These are phyloP conservation scores for Colletotrichum eremochloae DNA, from an alignment of 2,329 filamentous ascomycete genomes.

Conservation along the genomic window DNA sequence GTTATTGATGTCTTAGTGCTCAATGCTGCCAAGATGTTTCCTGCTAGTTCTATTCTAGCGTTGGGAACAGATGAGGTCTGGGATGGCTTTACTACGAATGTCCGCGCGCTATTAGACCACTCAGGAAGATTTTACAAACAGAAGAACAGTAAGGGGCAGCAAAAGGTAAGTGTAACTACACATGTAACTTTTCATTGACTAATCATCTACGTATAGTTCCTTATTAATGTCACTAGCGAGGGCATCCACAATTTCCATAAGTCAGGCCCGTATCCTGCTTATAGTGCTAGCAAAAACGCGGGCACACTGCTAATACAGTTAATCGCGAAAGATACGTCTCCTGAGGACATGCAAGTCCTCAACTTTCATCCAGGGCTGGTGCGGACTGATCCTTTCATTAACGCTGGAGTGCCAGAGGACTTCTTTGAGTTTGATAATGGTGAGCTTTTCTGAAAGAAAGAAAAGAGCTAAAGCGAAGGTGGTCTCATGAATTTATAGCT, in stretches of 20 bases:
- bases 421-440: slow-evolving; percentile 48
- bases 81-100: slow-evolving; percentile 39
- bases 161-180: slow-evolving; percentile 42
- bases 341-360: slow-evolving; percentile 54
- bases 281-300: slow-evolving; percentile 56
- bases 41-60: slow-evolving; percentile 18
- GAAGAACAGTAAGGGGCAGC: slow-evolving; percentile 34
- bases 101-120: slow-evolving; percentile 34
- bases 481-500: neutral
- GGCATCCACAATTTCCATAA: slow-evolving; percentile 49
- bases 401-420: slow-evolving; percentile 45
- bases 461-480: too few species aligned
- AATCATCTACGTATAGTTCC: slow-evolving; percentile 43
- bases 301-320: slow-evolving; percentile 53
- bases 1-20: slow-evolving; percentile 48
- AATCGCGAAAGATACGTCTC: slow-evolving; percentile 52
- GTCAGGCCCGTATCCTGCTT: slow-evolving; percentile 46
- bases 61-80: slow-evolving; percentile 32
- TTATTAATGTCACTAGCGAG: slow-evolving; percentile 50
- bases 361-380: slow-evolving; percentile 57
- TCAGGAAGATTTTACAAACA: slow-evolving; percentile 51
- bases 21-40: slow-evolving; percentile 43
- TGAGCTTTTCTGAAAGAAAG: slow-evolving; percentile 14
- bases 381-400: slow-evolving; percentile 49
- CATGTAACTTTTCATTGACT: too few species aligned